Evolutionary conservation across 2,329 filamentous ascomycete genomes (phyloP), one percentile per base, ranked within the genome.

Genomic region (Proliferodiscus dingleyae): DNA sequence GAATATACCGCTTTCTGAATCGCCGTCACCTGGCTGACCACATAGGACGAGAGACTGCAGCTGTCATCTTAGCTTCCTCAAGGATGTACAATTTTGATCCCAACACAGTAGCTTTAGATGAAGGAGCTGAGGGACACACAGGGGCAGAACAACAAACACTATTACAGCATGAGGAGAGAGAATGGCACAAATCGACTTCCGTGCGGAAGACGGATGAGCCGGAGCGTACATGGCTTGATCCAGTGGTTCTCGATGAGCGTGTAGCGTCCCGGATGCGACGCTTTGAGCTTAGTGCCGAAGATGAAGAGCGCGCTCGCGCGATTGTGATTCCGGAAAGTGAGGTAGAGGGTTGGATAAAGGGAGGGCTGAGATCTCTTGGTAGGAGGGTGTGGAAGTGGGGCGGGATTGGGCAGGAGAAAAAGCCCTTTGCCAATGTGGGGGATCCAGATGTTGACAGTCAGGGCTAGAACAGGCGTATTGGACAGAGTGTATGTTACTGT

Each of bases 1-100:
- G 93, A 49, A 74, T 97, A 50, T 86, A 85, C 61, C 86, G 93
- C 54, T 98, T 90, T 75, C 73, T 98, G 50, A 95, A 85, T 65
- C 83, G 85, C 50, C 85, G 93, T 43, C 70, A 79, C 52, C 75
- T 95, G n/a, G 91, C 91, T 52, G 91, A 98, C 62, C 76, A 83
- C 37, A 82, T 96, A 49, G 93, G 93, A 41, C 83, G 87, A 33
- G 82, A 96, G 53, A 89, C 94, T 15, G 91, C 91, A 1, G 85
- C 89, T 28, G 82, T 86, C 28, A 91, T 94, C 48, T 79, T 96
- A 29, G 80, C 71, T n/a, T n/a, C n/a, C n/a, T n/a, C n/a, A n/a
- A n/a, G n/a, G n/a, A n/a, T n/a, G n/a, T n/a, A n/a, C n/a, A n/a
- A n/a, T n/a, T n/a, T n/a, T n/a, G n/a, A n/a, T n/a, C n/a, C n/a